Evolutionary conservation across 768 basidiomycete genomes (phyloP).

Genomic region (Melanogaster broomeanus): DNA sequence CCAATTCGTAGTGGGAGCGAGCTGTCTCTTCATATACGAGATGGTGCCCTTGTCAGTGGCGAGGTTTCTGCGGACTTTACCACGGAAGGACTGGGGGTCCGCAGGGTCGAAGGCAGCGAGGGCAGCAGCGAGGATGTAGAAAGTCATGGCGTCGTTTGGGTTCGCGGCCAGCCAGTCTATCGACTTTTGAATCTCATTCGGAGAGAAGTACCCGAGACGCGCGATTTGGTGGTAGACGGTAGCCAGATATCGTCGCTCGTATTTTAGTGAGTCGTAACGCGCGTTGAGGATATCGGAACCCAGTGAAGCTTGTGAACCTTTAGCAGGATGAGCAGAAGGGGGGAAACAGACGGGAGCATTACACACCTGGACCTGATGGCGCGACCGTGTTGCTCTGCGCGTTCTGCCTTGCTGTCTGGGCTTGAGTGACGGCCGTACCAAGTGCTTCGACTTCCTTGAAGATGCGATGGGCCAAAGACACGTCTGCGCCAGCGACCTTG

Average conservation of each 20-base stretch:
- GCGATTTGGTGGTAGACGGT: constrained; percentile 63
- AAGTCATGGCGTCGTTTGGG: constrained; percentile 67
- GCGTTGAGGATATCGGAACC: constrained; percentile 69
- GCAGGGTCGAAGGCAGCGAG: constrained; percentile 69
- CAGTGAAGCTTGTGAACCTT: constrained; percentile 48
- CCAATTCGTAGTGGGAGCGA: constrained; percentile 59
- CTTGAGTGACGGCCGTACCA: constrained; percentile 51
- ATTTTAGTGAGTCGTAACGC: constrained; percentile 71
- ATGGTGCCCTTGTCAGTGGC: constrained; percentile 49
- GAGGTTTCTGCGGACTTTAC: constrained; percentile 47
- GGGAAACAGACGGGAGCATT: background rate
- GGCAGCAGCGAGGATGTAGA: constrained; percentile 66
- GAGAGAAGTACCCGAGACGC: constrained; percentile 59
- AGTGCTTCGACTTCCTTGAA: constrained; percentile 66
- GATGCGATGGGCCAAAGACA: constrained; percentile 53
- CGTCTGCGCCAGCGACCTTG: constrained; percentile 36
- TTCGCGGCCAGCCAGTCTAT: constrained; percentile 72
- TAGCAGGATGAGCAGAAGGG: constrained; percentile 6
- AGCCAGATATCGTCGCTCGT: constrained; percentile 70
- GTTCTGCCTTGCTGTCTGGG: constrained; percentile 59
- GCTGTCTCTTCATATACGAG: constrained; percentile 58
- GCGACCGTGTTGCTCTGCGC: constrained; percentile 58
- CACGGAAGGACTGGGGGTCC: constrained; percentile 50
- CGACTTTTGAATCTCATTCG: constrained; percentile 59
- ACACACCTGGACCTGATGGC: constrained; percentile 55